phyloP scores from a whole-genome alignment of 2,329 filamentous ascomycete genomes.

The Colletotrichum sp. region DNA sequence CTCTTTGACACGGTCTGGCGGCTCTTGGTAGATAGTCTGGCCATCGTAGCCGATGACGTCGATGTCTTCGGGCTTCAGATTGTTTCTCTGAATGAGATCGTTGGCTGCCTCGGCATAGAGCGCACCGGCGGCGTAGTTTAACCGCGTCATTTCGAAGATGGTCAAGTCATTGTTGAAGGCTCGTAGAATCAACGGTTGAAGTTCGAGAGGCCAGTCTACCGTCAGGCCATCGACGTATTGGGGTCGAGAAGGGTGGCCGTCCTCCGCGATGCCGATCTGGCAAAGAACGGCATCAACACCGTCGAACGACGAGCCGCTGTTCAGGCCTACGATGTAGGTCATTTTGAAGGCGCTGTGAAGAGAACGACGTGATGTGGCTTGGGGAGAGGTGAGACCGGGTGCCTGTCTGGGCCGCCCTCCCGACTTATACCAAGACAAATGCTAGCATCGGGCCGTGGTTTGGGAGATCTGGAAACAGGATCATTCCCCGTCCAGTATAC shows the following conservation, averaged over 20 bases:
- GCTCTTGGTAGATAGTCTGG: slow-evolving; percentile 35
- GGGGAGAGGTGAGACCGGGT: background rate
- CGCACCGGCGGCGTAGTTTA: slow-evolving; percentile 33
- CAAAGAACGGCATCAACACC: slow-evolving; percentile 34
- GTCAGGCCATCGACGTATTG: slow-evolving; percentile 30
- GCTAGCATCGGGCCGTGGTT: background rate
- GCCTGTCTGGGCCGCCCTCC: background rate
- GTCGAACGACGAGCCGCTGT: slow-evolving; percentile 34
- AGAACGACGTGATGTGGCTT: background rate
- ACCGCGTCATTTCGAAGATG: slow-evolving; percentile 30
- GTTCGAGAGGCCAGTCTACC: slow-evolving; percentile 31
- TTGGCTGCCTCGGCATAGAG: slow-evolving; percentile 32
- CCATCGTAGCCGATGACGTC: slow-evolving; percentile 34
- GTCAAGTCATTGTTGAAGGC: slow-evolving; percentile 31
- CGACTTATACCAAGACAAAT: background rate
- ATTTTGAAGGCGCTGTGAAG: background rate
- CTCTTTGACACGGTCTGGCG: slow-evolving; percentile 26
- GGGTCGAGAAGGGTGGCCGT: slow-evolving; percentile 31
- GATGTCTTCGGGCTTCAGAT: slow-evolving; percentile 27
- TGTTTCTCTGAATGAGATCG: slow-evolving; percentile 22
- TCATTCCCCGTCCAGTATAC: background rate
- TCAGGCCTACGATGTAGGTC: slow-evolving; percentile 32
- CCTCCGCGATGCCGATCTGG: slow-evolving; percentile 28
- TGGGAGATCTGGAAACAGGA: background rate
- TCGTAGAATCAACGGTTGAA: slow-evolving; percentile 26